A percentile compares a stretch with the other conserved stretches of the same genome.
Conservation (phyloP, 805 yeast genomes). For the Suhomyces kilbournensis region DNA sequence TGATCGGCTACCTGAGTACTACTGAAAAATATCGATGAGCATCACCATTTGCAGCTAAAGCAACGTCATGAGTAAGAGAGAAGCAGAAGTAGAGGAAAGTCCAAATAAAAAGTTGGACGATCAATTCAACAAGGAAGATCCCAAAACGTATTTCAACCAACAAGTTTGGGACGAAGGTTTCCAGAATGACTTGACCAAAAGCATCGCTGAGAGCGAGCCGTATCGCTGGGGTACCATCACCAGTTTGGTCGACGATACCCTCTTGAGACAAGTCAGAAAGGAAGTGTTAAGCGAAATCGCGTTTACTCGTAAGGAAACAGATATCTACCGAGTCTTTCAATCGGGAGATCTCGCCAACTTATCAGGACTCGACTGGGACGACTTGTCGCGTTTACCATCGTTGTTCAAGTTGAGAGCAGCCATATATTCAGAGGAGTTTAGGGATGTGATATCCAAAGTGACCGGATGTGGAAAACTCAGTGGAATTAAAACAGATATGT, state of each 20-base stretch:
- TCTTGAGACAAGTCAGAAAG: constrained; percentile 74
- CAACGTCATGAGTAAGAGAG: constrained; percentile 1
- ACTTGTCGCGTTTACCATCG: constrained; percentile 69
- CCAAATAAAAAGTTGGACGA: constrained; percentile 3
- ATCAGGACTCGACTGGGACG: constrained; percentile 78
- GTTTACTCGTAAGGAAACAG: constrained; percentile 94
- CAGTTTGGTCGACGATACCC: constrained; percentile 68
- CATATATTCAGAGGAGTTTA: constrained; percentile 78
- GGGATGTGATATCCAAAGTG: constrained; percentile 71
- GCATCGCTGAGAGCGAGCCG: constrained; percentile 62
- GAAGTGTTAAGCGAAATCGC: constrained; percentile 83
- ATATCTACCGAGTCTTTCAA: constrained; percentile 88
- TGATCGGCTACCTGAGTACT: neutral
- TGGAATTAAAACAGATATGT: constrained; percentile 89
- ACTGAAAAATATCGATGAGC: neutral
- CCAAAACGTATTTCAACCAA: constrained; percentile 39
- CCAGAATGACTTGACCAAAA: constrained; percentile 35
- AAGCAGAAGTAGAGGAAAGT: neutral
- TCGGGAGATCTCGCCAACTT: constrained; percentile 90
- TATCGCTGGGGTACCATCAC: constrained; percentile 87
- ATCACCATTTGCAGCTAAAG: neutral
- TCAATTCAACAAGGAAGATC: constrained; percentile 1
- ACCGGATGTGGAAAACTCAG: constrained; percentile 88
- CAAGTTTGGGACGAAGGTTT: constrained; percentile 47
- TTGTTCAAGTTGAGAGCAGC: constrained; percentile 80